Conservation (phyloP, 2,329 filamentous ascomycete species). For the Beauveria medogensis region DNA sequence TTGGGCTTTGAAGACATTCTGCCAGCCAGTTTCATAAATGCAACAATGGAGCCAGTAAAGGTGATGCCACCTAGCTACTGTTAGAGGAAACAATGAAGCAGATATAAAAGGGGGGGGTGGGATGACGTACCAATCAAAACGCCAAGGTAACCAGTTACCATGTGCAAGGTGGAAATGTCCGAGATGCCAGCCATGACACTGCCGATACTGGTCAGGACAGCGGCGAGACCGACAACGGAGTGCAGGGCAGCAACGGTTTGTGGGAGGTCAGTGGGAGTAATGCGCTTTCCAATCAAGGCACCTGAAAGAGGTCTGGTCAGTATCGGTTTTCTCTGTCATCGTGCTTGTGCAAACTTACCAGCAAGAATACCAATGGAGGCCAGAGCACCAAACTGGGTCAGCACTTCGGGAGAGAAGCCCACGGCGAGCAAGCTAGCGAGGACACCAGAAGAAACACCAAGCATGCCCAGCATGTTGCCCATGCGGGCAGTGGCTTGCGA, state of each 20-base stretch:
- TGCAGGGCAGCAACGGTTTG: slow-evolving; percentile 86
- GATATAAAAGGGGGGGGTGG: not conserved
- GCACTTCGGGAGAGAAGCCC: slow-evolving; percentile 69
- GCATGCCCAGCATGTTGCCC: slow-evolving; percentile 78
- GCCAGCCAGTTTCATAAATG: slow-evolving; percentile 79
- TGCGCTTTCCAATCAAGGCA: slow-evolving; percentile 72
- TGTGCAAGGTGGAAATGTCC: slow-evolving; percentile 67
- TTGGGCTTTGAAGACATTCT: slow-evolving; percentile 73
- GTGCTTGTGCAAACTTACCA: slow-evolving; percentile 28
- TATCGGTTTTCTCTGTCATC: not conserved
- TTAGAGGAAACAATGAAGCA: slow-evolving; percentile 1
- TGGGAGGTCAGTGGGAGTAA: slow-evolving; percentile 79
- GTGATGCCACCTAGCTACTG: slow-evolving; percentile 58
- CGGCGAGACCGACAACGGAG: slow-evolving; percentile 82
- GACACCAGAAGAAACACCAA: slow-evolving; percentile 77
- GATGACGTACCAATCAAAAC: slow-evolving; percentile 60
- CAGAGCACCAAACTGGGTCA: slow-evolving; percentile 72
- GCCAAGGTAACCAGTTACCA: slow-evolving; percentile 79
- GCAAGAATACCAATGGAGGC: slow-evolving; percentile 62
- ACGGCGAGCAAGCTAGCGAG: slow-evolving; percentile 74
- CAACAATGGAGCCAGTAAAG: slow-evolving; percentile 84
- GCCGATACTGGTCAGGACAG: slow-evolving; percentile 80
- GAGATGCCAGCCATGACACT: slow-evolving; percentile 70
- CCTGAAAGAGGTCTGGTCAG: slow-evolving; percentile 31
- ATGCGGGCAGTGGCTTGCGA: slow-evolving; percentile 76